These are phyloP conservation scores for Pontederia paniculata DNA, from an alignment of 176 grass and related monocot species.

Conservation along the genomic window DNA sequence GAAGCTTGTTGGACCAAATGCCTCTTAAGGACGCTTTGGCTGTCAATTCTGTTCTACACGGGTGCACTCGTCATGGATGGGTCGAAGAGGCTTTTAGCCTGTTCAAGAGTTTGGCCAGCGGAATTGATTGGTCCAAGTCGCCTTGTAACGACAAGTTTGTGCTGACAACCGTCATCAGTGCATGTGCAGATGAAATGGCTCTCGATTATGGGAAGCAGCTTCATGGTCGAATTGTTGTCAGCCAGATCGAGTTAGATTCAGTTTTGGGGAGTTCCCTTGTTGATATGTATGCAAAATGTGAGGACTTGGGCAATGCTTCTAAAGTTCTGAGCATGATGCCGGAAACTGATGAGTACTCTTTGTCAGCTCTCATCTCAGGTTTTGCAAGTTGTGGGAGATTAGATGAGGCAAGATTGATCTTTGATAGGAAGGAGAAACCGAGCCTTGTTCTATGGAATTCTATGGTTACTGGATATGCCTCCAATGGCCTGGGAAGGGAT, in stretches of 20 bases:
- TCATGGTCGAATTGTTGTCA: constrained; percentile 31
- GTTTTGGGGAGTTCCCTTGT: constrained; percentile 41
- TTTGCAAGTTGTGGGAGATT: constrained; percentile 30
- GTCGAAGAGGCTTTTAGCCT: constrained; percentile 34
- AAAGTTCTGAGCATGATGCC: constrained; percentile 22
- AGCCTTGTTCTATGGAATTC: constrained; percentile 51
- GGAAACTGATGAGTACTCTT: constrained; percentile 42
- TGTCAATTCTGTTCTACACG: constrained; percentile 39
- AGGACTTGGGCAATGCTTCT: constrained; percentile 32
- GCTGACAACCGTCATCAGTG: constrained; percentile 48
- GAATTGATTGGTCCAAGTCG: background rate
- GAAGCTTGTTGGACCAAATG: constrained; percentile 38
- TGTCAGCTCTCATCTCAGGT: constrained; percentile 44
- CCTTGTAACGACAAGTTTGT: constrained; percentile 44
- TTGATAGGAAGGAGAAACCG: constrained; percentile 25
- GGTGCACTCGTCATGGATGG: constrained; percentile 18
- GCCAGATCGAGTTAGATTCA: constrained; percentile 32
- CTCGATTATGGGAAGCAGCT: constrained; percentile 39
- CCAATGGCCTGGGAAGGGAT: constrained; percentile 24
- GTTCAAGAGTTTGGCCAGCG: constrained; percentile 26
- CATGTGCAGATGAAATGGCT: constrained; percentile 31
- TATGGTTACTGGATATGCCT: constrained; percentile 39
- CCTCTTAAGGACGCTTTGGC: constrained; percentile 35
- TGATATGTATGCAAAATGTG: constrained; percentile 63
- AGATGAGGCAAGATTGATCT: constrained; percentile 25